phyloP scores from a whole-genome alignment of 2,329 filamentous ascomycete genomes.

The Alternaria sp. region DNA sequence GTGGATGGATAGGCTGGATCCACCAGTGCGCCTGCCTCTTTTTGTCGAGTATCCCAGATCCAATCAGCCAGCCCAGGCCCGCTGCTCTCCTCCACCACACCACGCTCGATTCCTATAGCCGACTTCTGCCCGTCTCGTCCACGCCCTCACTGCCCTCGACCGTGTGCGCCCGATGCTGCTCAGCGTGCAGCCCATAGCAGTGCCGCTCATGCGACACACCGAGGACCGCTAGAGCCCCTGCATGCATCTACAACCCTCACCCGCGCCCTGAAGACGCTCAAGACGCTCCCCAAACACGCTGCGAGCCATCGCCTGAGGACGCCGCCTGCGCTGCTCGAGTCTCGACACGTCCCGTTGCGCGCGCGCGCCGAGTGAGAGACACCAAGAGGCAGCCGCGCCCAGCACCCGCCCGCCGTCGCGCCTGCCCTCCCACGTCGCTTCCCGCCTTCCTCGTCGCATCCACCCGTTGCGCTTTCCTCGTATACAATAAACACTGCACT shows the following conservation, averaged over 20 bases:
- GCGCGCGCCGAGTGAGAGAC: neutral
- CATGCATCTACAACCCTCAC: slow-evolving; percentile 10
- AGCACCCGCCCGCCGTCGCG: slow-evolving; percentile 15
- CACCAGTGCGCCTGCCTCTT: slow-evolving; percentile 7
- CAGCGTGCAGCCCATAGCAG: slow-evolving; percentile 31
- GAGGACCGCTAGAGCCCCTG: slow-evolving; percentile 19
- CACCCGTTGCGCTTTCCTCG: slow-evolving; percentile 11
- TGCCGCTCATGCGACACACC: slow-evolving; percentile 42
- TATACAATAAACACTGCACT: slow-evolving; percentile 8
- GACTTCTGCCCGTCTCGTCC: slow-evolving; percentile 2
- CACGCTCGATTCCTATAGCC: slow-evolving; percentile 1
- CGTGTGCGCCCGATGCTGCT: slow-evolving; percentile 38
- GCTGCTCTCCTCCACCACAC: slow-evolving; percentile 12
- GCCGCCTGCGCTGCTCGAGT: neutral
- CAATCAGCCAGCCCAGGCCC: slow-evolving; percentile 8
- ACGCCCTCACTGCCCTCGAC: slow-evolving; percentile 2
- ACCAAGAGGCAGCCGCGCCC: slow-evolving; percentile 9
- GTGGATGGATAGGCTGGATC: slow-evolving; percentile 12
- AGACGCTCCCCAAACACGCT: neutral
- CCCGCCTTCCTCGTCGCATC: slow-evolving; percentile 14
- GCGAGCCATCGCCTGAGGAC: neutral
- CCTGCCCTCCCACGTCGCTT: slow-evolving; percentile 8
- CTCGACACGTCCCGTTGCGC: neutral
- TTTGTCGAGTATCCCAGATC: slow-evolving; percentile 15
- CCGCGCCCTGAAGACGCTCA: neutral